Percentiles rank a stretch among this genome's conserved stretches.
Evolutionary conservation across 2,329 filamentous ascomycete species (phyloP).

Genomic region (Fusarium nelsonii): DNA sequence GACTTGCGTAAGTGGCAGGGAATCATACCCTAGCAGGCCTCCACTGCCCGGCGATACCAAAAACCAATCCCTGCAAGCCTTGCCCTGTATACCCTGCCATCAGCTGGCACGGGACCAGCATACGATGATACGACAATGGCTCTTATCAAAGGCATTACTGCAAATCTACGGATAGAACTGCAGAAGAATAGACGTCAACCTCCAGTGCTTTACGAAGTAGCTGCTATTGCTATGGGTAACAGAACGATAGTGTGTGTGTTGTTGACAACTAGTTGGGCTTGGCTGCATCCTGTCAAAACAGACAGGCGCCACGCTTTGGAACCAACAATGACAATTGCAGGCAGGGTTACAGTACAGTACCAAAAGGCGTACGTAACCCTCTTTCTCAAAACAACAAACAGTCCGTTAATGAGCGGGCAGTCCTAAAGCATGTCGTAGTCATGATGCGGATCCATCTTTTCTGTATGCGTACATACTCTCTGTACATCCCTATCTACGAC

Average conservation of each 20-base stretch:
- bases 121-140: background rate
- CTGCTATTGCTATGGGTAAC: background rate
- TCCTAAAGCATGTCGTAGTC: background rate
- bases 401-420: background rate
- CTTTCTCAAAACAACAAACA: background rate
- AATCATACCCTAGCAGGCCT: background rate
- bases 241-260: background rate
- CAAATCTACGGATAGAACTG: background rate
- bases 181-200: background rate
- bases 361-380: background rate
- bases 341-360: background rate
- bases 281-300: background rate
- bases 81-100: background rate
- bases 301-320: background rate
- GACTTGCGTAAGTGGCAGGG: conserved; percentile 6
- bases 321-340: background rate
- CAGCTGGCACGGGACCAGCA: background rate
- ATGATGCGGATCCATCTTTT: background rate
- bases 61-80: background rate
- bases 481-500: no score
- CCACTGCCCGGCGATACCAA: background rate
- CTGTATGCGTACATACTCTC: background rate
- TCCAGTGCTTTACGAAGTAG: background rate
- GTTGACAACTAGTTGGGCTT: background rate
- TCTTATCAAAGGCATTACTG: background rate